These are phyloP conservation scores for Pseudozyma flocculosa DNA, from an alignment of 1,284 basidiomycete genomes.

Conservation along the genomic window DNA sequence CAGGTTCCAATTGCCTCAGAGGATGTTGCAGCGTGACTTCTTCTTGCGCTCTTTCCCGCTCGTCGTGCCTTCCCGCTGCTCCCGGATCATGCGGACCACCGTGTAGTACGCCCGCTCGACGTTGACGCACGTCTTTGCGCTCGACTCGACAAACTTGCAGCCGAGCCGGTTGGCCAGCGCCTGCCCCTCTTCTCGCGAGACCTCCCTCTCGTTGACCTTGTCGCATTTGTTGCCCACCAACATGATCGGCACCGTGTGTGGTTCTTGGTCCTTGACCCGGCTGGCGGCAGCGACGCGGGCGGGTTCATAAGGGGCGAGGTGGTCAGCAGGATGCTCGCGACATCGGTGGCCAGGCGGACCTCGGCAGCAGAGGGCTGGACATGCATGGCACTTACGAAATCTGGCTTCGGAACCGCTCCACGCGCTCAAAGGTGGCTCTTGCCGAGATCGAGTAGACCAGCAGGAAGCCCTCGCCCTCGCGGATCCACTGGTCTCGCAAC, in stretches of 20 bases:
- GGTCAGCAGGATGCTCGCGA: too few relatives aligned
- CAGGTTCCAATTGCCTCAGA: too few relatives aligned
- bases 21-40: conserved; percentile 52
- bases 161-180: conserved; percentile 55
- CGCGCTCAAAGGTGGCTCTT: conserved; percentile 59
- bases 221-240: conserved; percentile 87
- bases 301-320: neutral
- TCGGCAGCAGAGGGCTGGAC: neutral
- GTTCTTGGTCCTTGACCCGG: conserved; percentile 57
- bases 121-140: conserved; percentile 59
- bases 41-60: conserved; percentile 50
- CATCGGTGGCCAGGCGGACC: too few relatives aligned
- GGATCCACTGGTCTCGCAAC: conserved; percentile 60
- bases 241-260: conserved; percentile 68
- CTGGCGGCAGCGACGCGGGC: neutral
- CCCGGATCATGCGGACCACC: conserved; percentile 53
- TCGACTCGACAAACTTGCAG: conserved; percentile 59
- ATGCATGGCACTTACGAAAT: conserved; percentile 27
- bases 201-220: conserved; percentile 76
- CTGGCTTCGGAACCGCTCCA: conserved; percentile 58
- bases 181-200: conserved; percentile 60
- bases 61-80: conserved; percentile 45
- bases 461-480: conserved; percentile 60
- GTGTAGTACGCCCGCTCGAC: conserved; percentile 58
- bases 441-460: conserved; percentile 59